Conservation (phyloP, 768 basidiomycete species). For the Auricularia cornea region DNA sequence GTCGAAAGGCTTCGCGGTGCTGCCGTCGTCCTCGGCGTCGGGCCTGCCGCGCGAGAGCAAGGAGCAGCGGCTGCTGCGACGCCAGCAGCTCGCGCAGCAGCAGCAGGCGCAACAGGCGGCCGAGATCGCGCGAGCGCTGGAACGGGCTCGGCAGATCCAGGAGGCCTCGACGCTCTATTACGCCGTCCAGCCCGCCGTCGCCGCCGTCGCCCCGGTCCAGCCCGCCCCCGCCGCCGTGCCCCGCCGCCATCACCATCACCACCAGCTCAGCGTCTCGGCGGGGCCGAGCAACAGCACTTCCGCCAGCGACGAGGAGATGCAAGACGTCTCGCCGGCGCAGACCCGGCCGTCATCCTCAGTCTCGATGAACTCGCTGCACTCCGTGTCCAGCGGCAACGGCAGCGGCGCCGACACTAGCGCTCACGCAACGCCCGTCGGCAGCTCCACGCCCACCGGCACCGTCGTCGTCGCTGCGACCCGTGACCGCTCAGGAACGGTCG, state of each 20-base stretch:
- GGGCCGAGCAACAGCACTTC: neutral
- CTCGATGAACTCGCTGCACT: conserved; percentile 19
- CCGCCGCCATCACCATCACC: neutral
- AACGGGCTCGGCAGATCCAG: neutral
- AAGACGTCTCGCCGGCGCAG: conserved; percentile 13
- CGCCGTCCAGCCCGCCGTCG: too few species aligned
- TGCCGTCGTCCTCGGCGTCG: neutral
- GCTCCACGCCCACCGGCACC: conserved; percentile 52
- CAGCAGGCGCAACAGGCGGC: neutral
- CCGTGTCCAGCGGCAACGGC: neutral
- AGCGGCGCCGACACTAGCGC: conserved; percentile 39
- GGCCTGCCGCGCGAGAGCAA: conserved; percentile 66
- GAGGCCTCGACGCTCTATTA: neutral
- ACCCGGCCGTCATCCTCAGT: conserved; percentile 15
- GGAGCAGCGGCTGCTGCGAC: conserved; percentile 60
- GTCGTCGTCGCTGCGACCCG: conserved; percentile 47
- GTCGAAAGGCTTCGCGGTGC: conserved; percentile 35
- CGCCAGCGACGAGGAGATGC: conserved; percentile 24
- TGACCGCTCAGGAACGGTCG: conserved; percentile 69
- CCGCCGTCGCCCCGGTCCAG: too few species aligned
- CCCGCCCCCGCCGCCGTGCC: too few species aligned
- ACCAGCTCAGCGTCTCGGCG: neutral
- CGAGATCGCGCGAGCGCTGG: neutral
- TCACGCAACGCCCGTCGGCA: conserved; percentile 49
- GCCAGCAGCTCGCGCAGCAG: conserved; percentile 33